Evolutionary conservation across 805 yeast species (phyloP), one percentile per base, ranked within the genome.

Genomic region (Dipodascopsis uninucleata): DNA sequence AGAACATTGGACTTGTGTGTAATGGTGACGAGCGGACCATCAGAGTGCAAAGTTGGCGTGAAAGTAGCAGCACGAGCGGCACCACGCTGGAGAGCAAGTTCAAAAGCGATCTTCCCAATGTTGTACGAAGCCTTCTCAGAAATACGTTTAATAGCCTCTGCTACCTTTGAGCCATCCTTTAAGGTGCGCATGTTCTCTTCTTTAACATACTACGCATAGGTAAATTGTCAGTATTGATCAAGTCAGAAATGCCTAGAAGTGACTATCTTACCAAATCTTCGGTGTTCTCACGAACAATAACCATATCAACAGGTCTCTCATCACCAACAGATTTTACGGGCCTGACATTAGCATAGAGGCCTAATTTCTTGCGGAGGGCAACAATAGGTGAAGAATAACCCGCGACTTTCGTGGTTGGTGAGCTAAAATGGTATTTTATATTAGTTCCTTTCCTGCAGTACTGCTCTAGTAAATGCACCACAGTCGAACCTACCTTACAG

Each of bases 371-470:
- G 73, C 98, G 83, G 62, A 93, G 75, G n/a, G 97, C 97, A 43
- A 93, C 98, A 66, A 93, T 90, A 58, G 98, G 98, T 24, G 97
- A 90, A 16, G 97, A 89, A 72, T 93, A 93, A 41, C 98, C 98
- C 36, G 77, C 93, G 36, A 93, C 97, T 70, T 88, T 88, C 59
- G 82, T 79, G 35, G 95, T 75, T 56, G 98, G 98, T 16, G 97
- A 88, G 37, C 68, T 21, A 36, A 31, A 18, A 18, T 17, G 39
- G n/a, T n/a, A 7, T 35, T 10, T 18, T 10, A 28, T 35, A 8
- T 10, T 12, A 21, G 18, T 5, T 39, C 8, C 17, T 20, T n/a
- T 23, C n/a, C 16, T 40, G 17, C 10, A 39, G 43, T 14, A 32
- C 14, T 10, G n/a, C 9, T 17, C 9, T 10, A 9, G 9, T 34